These are phyloP conservation scores for Hamamelis virginiana DNA, from an alignment of 164 flowering plant species.

Conservation along the genomic window DNA sequence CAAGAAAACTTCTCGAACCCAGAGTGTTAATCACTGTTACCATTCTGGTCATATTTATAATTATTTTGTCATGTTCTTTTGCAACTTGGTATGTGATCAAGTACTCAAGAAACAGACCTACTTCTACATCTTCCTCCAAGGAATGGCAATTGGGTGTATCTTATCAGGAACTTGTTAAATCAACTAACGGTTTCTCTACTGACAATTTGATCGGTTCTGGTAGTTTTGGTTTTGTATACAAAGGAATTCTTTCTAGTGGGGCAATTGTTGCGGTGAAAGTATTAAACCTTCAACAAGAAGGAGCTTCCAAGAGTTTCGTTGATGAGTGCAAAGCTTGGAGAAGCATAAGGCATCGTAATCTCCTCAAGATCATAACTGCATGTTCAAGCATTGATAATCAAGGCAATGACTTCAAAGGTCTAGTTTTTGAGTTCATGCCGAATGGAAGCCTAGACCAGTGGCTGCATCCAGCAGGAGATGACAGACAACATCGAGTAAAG, in stretches of 20 bases:
- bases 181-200: slow-evolving; percentile 28
- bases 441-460: slow-evolving; percentile 38
- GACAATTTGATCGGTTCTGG: slow-evolving; percentile 36
- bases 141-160: slow-evolving; percentile 8
- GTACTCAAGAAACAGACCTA: background rate
- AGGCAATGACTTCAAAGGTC: slow-evolving; percentile 35
- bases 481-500: background rate
- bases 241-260: slow-evolving; percentile 17
- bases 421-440: slow-evolving; percentile 35
- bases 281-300: slow-evolving; percentile 22
- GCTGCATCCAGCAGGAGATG: background rate
- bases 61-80: background rate
- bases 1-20: background rate
- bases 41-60: background rate
- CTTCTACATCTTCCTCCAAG: background rate
- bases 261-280: slow-evolving; percentile 36
- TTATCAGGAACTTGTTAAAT: slow-evolving; percentile 14
- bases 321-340: slow-evolving; percentile 34
- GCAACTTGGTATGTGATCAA: background rate
- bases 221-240: slow-evolving; percentile 38
- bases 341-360: slow-evolving; percentile 37
- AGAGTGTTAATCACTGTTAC: slow-evolving; percentile 5
- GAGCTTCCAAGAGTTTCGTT: slow-evolving; percentile 30
- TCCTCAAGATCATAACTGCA: slow-evolving; percentile 28
- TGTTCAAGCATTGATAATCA: slow-evolving; percentile 28